Percentiles rank a stretch among this genome's conserved stretches.
phyloP scores from a whole-genome alignment of 1,284 basidiomycete genomes.

The Leccinum pallidistipes region DNA sequence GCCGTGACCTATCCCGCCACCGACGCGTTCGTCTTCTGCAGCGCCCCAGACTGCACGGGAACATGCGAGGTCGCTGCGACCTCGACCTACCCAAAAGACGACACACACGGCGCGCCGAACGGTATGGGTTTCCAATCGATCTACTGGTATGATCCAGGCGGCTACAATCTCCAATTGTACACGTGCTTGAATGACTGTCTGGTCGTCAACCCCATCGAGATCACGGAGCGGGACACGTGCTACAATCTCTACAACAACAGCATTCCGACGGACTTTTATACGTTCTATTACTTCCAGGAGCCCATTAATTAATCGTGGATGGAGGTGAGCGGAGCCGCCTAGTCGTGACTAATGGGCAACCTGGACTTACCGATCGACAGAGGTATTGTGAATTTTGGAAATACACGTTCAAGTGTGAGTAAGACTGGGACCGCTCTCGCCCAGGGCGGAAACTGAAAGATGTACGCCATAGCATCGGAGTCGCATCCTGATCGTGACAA shows the following conservation, averaged over 20 bases:
- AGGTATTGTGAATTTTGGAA: not conserved
- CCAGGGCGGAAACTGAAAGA: not conserved
- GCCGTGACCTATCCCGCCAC: not conserved
- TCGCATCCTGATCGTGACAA: too few relatives aligned
- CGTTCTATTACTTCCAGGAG: not conserved
- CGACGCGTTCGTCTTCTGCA: not conserved
- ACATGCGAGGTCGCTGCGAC: not conserved
- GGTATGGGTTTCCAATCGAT: not conserved
- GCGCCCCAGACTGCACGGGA: slow-evolving; percentile 1
- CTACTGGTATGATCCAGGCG: not conserved
- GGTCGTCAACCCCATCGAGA: not conserved
- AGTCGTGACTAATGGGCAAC: not conserved
- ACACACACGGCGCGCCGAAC: not conserved
- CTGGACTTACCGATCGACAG: not conserved
- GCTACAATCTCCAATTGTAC: not conserved
- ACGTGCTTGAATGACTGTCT: not conserved
- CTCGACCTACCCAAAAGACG: not conserved
- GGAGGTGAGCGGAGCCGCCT: not conserved
- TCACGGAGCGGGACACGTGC: not conserved
- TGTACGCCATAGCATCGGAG: not conserved
- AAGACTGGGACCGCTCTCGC: not conserved
- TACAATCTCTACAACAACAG: slow-evolving; percentile 4
- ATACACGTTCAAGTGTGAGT: not conserved
- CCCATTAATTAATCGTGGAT: not conserved
- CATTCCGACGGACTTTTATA: not conserved